Conservation (phyloP, 139 green algal genomes). For the Closterium sp. region DNA sequence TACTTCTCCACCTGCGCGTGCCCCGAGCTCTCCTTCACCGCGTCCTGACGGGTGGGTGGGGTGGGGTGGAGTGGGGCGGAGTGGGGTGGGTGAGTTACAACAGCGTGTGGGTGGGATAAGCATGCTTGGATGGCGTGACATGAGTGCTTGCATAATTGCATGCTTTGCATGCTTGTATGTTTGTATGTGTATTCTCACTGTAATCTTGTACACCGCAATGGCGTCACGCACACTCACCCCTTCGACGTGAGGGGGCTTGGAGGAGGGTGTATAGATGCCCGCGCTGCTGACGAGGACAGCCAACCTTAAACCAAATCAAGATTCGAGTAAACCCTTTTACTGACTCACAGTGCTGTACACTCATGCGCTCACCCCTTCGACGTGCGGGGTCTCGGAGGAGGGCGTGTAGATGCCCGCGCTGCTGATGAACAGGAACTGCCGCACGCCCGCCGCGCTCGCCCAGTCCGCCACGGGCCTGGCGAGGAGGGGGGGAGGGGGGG, state of each 20-base stretch:
- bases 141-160: too few species aligned
- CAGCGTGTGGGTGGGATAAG: too few species aligned
- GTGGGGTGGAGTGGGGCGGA: neutral
- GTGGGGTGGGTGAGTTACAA: neutral
- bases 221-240: neutral
- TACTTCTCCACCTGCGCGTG: constrained; percentile 60
- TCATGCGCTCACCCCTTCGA: constrained; percentile 50
- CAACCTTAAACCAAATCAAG: constrained; percentile 34
- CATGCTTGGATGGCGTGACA: too few species aligned
- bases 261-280: constrained; percentile 58
- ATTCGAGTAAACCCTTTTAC: too few species aligned
- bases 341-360: too few species aligned
- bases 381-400: constrained; percentile 52
- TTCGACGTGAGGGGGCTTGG: constrained; percentile 57
- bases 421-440: constrained; percentile 63
- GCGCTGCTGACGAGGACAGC: constrained; percentile 58
- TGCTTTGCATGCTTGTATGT: too few species aligned
- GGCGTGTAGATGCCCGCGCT: constrained; percentile 60
- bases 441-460: constrained; percentile 43
- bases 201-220: too few species aligned
- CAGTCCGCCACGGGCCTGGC: constrained; percentile 57
- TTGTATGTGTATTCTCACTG: too few species aligned
- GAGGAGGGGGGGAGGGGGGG: neutral
- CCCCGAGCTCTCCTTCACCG: constrained; percentile 56
- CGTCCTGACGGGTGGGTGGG: constrained; percentile 36